Evolutionary conservation across 2,329 filamentous ascomycete genomes (phyloP).

Genomic region (Botryotinia convoluta): DNA sequence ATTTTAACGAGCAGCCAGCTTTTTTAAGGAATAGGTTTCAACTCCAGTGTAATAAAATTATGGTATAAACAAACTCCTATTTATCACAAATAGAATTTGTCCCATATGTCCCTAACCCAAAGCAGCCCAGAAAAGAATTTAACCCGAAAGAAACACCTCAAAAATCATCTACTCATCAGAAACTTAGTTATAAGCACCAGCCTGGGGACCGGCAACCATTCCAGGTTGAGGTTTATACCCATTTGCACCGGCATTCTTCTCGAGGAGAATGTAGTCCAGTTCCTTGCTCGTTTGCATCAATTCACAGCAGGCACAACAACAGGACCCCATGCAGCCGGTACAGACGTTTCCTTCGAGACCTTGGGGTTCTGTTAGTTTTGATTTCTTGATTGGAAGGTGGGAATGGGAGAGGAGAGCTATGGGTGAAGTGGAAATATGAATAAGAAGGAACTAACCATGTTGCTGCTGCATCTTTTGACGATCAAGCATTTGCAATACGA

Average conservation of each 20-base stretch:
- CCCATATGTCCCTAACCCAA: neutral
- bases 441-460: conserved; percentile 5
- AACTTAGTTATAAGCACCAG: neutral
- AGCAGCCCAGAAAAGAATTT: neutral
- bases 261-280: conserved; percentile 15
- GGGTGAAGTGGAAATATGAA: neutral
- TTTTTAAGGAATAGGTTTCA: neutral
- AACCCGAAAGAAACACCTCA: neutral
- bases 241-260: neutral
- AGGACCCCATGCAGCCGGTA: neutral
- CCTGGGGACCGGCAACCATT: conserved; percentile 6
- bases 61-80: conserved; percentile 8
- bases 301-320: conserved; percentile 21
- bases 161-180: neutral
- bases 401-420: neutral
- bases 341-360: conserved; percentile 16
- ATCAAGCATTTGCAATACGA: conserved; percentile 18
- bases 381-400: neutral
- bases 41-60: neutral
- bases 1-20: neutral
- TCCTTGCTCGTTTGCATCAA: conserved; percentile 23
- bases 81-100: neutral
- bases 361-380: neutral
- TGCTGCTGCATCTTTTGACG: conserved; percentile 15
- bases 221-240: conserved; percentile 6